Conservation (phyloP, 371 early-diverging fungal genomes). For the Catenaria anguillulae region DNA sequence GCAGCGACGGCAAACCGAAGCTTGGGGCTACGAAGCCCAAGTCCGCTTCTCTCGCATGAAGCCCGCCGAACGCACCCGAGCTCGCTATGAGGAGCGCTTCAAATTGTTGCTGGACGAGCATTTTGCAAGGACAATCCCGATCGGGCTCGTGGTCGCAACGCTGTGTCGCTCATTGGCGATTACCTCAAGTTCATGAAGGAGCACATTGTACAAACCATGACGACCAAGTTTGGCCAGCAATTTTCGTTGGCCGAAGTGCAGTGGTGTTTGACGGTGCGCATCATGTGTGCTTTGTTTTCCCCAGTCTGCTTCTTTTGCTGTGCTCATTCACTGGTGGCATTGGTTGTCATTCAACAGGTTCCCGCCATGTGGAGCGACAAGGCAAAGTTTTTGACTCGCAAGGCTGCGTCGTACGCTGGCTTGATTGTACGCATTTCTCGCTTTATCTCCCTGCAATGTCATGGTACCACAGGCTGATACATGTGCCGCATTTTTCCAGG, state of each 20-base stretch:
- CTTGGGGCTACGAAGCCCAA: neutral
- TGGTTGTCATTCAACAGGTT: too few species aligned
- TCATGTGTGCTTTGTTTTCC: neutral
- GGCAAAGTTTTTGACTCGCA: slow-evolving; percentile 7
- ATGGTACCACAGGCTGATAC: neutral
- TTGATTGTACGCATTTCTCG: neutral
- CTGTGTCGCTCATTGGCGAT: neutral
- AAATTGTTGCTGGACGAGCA: neutral
- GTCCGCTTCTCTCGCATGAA: neutral
- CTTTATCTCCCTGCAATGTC: neutral
- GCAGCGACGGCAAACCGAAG: neutral
- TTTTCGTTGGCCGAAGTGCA: neutral
- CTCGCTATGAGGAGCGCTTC: neutral
- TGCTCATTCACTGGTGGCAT: neutral
- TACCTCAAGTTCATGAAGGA: neutral
- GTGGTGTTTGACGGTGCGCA: neutral
- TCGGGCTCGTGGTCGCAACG: neutral
- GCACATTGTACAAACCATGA: neutral
- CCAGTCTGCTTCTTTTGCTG: neutral
- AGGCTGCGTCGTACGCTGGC: slow-evolving; percentile 5
- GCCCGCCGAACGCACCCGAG: neutral
- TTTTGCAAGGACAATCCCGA: neutral
- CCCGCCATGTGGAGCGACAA: slow-evolving; percentile 10
- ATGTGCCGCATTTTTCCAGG: neutral
- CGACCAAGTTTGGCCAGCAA: neutral